Conservation (phyloP, 1,139 yeast genomes). For the Kodamaea fungicola region DNA sequence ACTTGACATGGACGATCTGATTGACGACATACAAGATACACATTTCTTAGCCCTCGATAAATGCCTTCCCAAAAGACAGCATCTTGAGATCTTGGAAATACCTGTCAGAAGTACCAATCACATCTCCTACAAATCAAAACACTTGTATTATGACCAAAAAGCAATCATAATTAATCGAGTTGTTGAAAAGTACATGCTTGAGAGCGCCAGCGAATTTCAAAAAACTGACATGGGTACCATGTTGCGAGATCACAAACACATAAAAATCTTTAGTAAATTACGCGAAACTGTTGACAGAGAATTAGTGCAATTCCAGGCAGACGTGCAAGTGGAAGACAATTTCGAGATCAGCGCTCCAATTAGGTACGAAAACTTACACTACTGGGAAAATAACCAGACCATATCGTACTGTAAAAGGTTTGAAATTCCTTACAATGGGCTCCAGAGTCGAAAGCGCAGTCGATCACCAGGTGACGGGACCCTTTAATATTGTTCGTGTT, state of each 20-base stretch:
- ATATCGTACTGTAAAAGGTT: constrained; percentile 26
- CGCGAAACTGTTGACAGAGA: constrained; percentile 20
- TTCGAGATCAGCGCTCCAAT: constrained; percentile 32
- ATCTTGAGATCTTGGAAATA: constrained; percentile 44
- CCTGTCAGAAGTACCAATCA: constrained; percentile 16
- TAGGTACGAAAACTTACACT: constrained; percentile 18
- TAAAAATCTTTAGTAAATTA: constrained; percentile 18
- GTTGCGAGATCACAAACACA: constrained; percentile 6
- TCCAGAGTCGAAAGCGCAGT: too few relatives aligned
- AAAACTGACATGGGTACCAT: constrained; percentile 7
- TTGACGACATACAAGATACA: constrained; percentile 41
- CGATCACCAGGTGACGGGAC: too few relatives aligned
- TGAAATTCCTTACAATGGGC: constrained; percentile 7
- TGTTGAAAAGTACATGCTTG: constrained; percentile 27
- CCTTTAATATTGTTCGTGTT: too few relatives aligned
- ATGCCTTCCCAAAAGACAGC: constrained; percentile 61
- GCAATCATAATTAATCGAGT: constrained; percentile 47
- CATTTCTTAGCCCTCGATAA: constrained; percentile 81
- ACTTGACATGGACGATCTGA: constrained; percentile 6
- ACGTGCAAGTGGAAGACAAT: constrained; percentile 20
- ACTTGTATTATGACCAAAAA: constrained; percentile 42
- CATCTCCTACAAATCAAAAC: constrained; percentile 17
- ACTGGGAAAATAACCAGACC: constrained; percentile 41
- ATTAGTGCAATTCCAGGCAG: constrained; percentile 1
- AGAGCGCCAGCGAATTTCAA: constrained; percentile 10